phyloP scores from a whole-genome alignment of 2,329 filamentous ascomycete species.

The Pseudocercospora fijiensis region DNA sequence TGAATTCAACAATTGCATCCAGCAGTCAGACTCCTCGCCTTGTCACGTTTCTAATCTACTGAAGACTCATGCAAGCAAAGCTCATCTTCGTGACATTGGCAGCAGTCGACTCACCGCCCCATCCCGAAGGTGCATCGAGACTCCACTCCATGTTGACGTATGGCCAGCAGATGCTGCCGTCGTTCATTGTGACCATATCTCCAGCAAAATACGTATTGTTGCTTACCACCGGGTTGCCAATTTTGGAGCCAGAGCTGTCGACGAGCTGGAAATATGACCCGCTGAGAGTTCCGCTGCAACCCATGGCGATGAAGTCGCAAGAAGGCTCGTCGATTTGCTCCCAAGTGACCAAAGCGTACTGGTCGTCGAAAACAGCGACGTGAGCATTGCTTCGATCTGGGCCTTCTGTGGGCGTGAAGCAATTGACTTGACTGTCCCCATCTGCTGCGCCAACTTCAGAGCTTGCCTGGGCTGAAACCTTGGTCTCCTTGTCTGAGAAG shows the following conservation, averaged over 20 bases:
- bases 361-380: slow-evolving; percentile 55
- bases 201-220: slow-evolving; percentile 59
- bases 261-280: slow-evolving; percentile 62
- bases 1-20: too few species aligned
- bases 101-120: slow-evolving; percentile 24
- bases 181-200: slow-evolving; percentile 61
- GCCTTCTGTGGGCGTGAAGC: slow-evolving; percentile 51
- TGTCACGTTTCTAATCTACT: not conserved
- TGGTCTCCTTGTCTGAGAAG: slow-evolving; percentile 59
- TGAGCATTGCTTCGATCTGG: slow-evolving; percentile 60
- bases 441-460: slow-evolving; percentile 54
- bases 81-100: slow-evolving; percentile 47
- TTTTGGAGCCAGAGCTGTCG: slow-evolving; percentile 51
- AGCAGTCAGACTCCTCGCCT: too few species aligned
- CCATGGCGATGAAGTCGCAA: slow-evolving; percentile 59
- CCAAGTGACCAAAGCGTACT: slow-evolving; percentile 58
- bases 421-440: slow-evolving; percentile 61
- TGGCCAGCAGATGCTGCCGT: slow-evolving; percentile 62
- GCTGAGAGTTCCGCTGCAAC: slow-evolving; percentile 58
- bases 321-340: slow-evolving; percentile 59
- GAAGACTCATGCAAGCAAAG: slow-evolving; percentile 52
- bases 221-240: slow-evolving; percentile 53
- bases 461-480: slow-evolving; percentile 54
- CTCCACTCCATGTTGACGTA: slow-evolving; percentile 59
- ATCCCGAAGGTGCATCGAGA: slow-evolving; percentile 38